Conservation (phyloP, 1,139 yeast genomes). For the Martiniozyma asiatica region DNA sequence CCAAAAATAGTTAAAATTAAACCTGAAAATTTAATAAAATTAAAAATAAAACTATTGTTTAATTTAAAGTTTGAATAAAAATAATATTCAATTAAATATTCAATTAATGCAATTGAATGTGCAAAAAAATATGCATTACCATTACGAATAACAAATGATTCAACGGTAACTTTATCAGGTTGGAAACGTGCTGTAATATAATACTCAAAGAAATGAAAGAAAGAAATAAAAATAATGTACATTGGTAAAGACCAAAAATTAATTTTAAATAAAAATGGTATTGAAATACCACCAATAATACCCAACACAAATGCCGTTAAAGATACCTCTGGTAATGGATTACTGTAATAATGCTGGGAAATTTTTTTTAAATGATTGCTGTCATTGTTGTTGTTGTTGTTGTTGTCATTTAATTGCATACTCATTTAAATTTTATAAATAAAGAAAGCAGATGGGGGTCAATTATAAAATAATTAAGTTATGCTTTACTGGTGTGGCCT, state of each 20-base stretch:
- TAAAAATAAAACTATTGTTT: too few species aligned
- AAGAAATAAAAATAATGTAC: slow-evolving; percentile 40
- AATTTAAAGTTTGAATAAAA: slow-evolving; percentile 25
- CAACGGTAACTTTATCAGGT: slow-evolving; percentile 49
- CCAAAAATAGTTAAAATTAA: slow-evolving; percentile 39
- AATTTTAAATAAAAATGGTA: slow-evolving; percentile 20
- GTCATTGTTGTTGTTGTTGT: too few species aligned
- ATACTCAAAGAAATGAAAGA: slow-evolving; percentile 77
- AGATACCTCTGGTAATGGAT: slow-evolving; percentile 12
- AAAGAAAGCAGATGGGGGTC: too few species aligned
- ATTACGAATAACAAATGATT: slow-evolving; percentile 70
- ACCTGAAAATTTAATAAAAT: slow-evolving; percentile 27
- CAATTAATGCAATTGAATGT: slow-evolving; percentile 41
- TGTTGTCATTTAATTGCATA: too few species aligned
- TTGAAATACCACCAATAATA: slow-evolving; percentile 25
- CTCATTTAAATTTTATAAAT: too few species aligned
- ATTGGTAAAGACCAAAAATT: slow-evolving; percentile 28
- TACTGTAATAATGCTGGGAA: neutral
- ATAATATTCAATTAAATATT: slow-evolving; percentile 29
- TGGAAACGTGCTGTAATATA: slow-evolving; percentile 67
- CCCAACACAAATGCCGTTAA: slow-evolving; percentile 25
- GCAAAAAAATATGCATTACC: slow-evolving; percentile 55
- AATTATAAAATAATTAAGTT: too few species aligned
- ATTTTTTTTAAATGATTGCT: too few species aligned
- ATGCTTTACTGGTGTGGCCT: too few species aligned